Evolutionary conservation across 148 eudicot species (phyloP).

Genomic region (Spergularia bocconei): DNA sequence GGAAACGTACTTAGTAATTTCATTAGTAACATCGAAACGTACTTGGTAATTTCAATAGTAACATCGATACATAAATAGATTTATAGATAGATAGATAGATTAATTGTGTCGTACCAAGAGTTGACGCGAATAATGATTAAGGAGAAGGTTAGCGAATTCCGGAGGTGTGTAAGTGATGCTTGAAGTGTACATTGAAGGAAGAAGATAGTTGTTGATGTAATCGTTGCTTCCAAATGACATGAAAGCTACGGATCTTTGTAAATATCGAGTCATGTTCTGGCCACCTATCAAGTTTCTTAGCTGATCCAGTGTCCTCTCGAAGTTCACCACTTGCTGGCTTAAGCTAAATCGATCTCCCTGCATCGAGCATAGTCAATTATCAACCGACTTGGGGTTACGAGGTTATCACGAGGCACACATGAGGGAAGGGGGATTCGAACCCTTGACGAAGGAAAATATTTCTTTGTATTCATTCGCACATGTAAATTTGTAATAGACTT

Average conservation of each 20-base stretch:
- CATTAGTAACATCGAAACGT: not conserved
- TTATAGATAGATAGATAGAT: too few relatives aligned
- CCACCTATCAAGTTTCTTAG: conserved; percentile 45
- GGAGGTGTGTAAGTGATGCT: conserved; percentile 60
- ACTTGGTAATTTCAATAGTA: too few relatives aligned
- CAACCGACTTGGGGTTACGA: too few relatives aligned
- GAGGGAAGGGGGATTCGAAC: too few relatives aligned
- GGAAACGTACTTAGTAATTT: not conserved
- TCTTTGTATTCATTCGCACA: too few relatives aligned
- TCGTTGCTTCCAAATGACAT: conserved; percentile 84
- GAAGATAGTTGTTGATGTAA: conserved; percentile 92
- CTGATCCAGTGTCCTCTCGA: conserved; percentile 61
- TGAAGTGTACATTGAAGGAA: conserved; percentile 55
- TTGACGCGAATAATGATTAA: conserved; percentile 64
- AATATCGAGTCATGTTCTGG: conserved; percentile 37
- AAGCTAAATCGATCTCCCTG: conserved; percentile 75
- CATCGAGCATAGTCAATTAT: not conserved
- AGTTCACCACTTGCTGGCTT: conserved; percentile 76
- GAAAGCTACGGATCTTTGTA: conserved; percentile 56
- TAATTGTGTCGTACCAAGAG: conserved; percentile 35
- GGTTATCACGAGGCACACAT: too few relatives aligned
- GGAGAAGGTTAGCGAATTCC: conserved; percentile 69
- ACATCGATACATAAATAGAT: too few relatives aligned
- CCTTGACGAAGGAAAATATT: too few relatives aligned
- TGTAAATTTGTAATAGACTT: too few relatives aligned